Evolutionary conservation across 164 flowering plant species (phyloP), one percentile per base, ranked within the genome.

Genomic region (Sextonia rubra): DNA sequence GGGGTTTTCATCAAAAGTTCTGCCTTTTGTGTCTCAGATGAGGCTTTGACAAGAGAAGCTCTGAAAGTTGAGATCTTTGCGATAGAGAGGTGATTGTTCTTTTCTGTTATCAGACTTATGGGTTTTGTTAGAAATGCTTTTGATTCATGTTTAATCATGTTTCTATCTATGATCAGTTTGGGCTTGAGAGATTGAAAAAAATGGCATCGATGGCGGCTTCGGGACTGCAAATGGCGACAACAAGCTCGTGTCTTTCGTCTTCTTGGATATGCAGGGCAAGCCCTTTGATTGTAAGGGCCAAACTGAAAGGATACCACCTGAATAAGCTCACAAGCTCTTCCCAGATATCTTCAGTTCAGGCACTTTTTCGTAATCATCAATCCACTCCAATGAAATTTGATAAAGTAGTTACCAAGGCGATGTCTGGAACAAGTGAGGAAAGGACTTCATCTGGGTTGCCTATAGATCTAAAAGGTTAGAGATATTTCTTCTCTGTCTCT

Each of bases 381-480:
- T 79, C 86, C 2, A 72, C 82, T 56, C 68, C 84, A 4, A 12
- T 49, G 15, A 86, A 74, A 71, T 74, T 49, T 17, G 64, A 69
- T 48, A 88, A 77, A 73, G 66, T 72, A 64, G 83, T 80, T 2
- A 79, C 86, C 58, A 94, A 78, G 78, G 98, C 98, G 44, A 83
- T 82, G 87, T 80, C 97, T 70, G 89, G 83, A 77, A 47, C 86
- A 20, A 83, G 81, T 64, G 90, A 83, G 62, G 79, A 23, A 71
- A 86, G 76, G 73, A 82, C 87, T 55, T 23, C 71, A 5, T 66
- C 91, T 23, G 93, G 94, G 25, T 80, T 92, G 79, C 84, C 93
- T 26, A 86, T 94, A 76, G 89, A 92, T 81, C 80, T 94, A 78
- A 91, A 75, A 91, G 98, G 98, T 88, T 56, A 23, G 72, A 32